Percentiles rank a stretch among this genome's conserved stretches.
Evolutionary conservation across 1,284 basidiomycete genomes (phyloP).

Genomic region (Rhodotorula sp.): DNA sequence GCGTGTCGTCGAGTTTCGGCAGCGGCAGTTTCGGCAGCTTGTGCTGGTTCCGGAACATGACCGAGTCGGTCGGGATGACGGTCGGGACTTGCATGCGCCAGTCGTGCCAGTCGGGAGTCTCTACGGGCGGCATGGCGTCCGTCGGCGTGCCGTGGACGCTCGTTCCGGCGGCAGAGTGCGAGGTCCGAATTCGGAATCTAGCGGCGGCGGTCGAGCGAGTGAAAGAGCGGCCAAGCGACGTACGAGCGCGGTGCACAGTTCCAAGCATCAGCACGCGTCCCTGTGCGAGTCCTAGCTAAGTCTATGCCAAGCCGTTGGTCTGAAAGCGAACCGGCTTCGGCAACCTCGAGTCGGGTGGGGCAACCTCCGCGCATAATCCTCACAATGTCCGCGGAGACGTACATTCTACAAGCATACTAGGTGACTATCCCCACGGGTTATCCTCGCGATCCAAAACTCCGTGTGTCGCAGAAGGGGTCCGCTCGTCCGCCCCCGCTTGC

Average conservation of each 20-base stretch:
- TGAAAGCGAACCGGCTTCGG: no score
- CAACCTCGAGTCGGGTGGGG: no score
- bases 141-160: background rate
- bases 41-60: slow-evolving; percentile 35
- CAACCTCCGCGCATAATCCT: no score
- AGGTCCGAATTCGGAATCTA: no score
- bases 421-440: slow-evolving; percentile 10
- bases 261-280: no score
- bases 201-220: no score
- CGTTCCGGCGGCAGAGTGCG: background rate
- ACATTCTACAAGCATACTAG: no score
- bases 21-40: slow-evolving; percentile 40
- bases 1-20: slow-evolving; percentile 33
- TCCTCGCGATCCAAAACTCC: background rate
- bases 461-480: background rate
- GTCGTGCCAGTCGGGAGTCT: slow-evolving; percentile 1
- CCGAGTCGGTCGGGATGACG: slow-evolving; percentile 20
- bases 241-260: no score
- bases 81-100: slow-evolving; percentile 40
- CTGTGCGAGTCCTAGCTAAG: no score
- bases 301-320: no score
- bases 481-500: slow-evolving; percentile 18
- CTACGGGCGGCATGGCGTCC: slow-evolving; percentile 4
- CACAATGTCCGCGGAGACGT: no score
- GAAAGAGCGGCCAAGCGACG: no score